These are phyloP conservation scores for Schizothecium vesticola DNA, from an alignment of 495 filamentous ascomycete species.

Conservation along the genomic window DNA sequence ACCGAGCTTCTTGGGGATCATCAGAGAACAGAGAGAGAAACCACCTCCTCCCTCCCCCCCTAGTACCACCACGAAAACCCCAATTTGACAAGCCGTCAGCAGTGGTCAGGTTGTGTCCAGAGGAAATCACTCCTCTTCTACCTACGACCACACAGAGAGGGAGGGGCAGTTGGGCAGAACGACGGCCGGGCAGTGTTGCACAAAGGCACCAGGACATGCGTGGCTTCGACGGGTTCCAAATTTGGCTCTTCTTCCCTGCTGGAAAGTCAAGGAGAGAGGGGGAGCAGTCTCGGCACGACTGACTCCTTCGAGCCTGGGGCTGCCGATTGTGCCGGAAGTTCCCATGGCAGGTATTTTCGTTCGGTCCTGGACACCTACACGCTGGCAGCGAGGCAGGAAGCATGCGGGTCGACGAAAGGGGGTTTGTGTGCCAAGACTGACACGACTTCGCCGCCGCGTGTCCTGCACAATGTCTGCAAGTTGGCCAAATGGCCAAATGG, in stretches of 20 bases:
- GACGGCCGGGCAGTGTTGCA: not conserved
- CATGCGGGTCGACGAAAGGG: slow-evolving; percentile 14
- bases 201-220: not conserved
- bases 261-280: not conserved
- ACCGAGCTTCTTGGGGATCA: not conserved
- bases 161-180: not conserved
- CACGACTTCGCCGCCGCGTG: not conserved
- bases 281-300: not conserved
- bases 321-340: not conserved
- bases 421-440: slow-evolving; percentile 7
- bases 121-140: not conserved
- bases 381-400: not conserved
- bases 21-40: not conserved
- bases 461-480: not conserved
- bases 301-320: not conserved
- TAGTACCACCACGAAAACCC: not conserved
- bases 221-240: not conserved
- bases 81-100: not conserved
- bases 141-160: not conserved
- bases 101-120: not conserved
- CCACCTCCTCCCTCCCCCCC: too few relatives aligned
- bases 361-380: not conserved
- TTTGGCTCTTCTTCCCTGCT: not conserved
- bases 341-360: not conserved
- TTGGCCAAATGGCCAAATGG: slow-evolving; percentile 6